Evolutionary conservation across 2,329 filamentous ascomycete species (phyloP), one percentile per base, ranked within the genome.

Genomic region (Paecilomyces dactylethromorphus): DNA sequence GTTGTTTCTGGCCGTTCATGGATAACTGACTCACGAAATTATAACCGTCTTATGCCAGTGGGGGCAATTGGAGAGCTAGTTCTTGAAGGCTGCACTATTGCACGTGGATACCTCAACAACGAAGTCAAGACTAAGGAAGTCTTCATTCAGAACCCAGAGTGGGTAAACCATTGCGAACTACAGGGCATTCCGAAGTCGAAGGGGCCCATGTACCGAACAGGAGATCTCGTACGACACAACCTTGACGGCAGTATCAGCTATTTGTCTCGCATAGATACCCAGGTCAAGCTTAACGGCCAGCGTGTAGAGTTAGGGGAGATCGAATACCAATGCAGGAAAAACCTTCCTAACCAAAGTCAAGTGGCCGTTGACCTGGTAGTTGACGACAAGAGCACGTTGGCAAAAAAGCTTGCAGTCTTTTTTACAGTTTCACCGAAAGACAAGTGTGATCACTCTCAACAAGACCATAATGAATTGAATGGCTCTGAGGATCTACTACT

Each of bases 41-140:
- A 68, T 55, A 66, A 76, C 54, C 66, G 69, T 1, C 68, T 78
- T 18, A 67, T 76, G 1, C 74, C 79, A 0, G 65, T 80, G 3
- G 80, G 80, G 7, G 73, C 72, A 18, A 69, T 79, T 8, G 80
- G 80, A 13, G 80, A 82, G 62, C 61, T 82, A 56, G 64, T 80
- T 0, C 59, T 82, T 1, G 77, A 80, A 63, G 78, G 79, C 2
- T 76, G 76, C 26, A 76, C 74, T 21, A 69, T 82, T 12, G 78
- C 72, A 1, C 71, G 71, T 13, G 80, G 74, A 4, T 82, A 82
- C 57, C 66, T 81, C 35, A 71, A 71, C 15, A 68, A 74, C 39
- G 65, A 64, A 24, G 58, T 65, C 35, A 75, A 73, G 54, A 77
- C 73, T 2, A 66, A 65, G 24, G 64, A 68, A 3, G 66, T 65